phyloP scores from a whole-genome alignment of 768 basidiomycete genomes.

The Inosperma sp. region DNA sequence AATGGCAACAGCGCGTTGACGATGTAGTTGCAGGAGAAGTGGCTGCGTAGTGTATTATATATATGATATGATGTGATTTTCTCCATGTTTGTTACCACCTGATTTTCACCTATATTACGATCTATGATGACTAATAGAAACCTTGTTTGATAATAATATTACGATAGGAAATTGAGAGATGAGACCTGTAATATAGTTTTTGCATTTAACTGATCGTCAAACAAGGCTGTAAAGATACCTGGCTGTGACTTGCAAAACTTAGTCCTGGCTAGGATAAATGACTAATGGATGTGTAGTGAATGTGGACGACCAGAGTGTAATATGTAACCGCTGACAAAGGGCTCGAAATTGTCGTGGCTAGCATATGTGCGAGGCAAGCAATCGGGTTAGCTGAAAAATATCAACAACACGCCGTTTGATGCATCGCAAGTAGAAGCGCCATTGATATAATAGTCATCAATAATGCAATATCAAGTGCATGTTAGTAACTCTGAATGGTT shows the following conservation, averaged over 20 bases:
- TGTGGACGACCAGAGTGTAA: background rate
- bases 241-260: background rate
- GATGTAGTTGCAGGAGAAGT: background rate
- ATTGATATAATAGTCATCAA: too few relatives aligned
- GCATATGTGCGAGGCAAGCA: background rate
- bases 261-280: background rate
- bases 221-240: background rate
- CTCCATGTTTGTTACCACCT: constrained; percentile 1
- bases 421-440: too few relatives aligned
- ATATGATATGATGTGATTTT: constrained; percentile 3
- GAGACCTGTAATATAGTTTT: background rate
- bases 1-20: constrained; percentile 8
- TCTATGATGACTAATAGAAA: background rate
- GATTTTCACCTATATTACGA: background rate
- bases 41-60: background rate
- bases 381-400: too few relatives aligned
- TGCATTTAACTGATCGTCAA: background rate
- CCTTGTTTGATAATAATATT: too few relatives aligned
- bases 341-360: too few relatives aligned
- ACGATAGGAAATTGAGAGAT: too few relatives aligned
- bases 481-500: too few relatives aligned
- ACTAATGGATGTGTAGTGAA: background rate
- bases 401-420: too few relatives aligned
- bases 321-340: background rate
- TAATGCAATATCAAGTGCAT: too few relatives aligned